A percentile compares a stretch with the other conserved stretches of the same genome.
phyloP scores from a whole-genome alignment of 352 stramenopile species.

The Albugo laibachii region DNA sequence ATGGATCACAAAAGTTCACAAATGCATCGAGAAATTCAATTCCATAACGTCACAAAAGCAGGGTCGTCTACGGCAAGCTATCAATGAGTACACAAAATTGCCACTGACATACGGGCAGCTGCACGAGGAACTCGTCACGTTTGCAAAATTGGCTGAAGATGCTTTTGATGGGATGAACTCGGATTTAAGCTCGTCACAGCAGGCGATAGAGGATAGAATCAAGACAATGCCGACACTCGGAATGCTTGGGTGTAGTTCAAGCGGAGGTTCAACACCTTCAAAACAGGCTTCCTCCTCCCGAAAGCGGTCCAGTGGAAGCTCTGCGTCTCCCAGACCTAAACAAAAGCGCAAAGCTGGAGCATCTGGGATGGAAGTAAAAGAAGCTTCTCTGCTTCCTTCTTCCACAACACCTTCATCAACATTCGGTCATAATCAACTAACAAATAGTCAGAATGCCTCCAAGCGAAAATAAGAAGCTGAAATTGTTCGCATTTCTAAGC shows the following conservation, averaged over 20 bases:
- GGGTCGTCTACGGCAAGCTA: slow-evolving; percentile 34
- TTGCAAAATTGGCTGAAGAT: not conserved
- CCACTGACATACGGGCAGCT: slow-evolving; percentile 38
- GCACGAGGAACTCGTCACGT: not conserved
- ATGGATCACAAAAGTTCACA: slow-evolving; percentile 66
- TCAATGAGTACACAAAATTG: slow-evolving; percentile 82
- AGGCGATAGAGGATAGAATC: not conserved
- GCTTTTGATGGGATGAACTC: no score
- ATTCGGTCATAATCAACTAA: no score
- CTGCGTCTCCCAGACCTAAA: no score
- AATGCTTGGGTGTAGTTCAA: not conserved
- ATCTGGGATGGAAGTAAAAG: no score
- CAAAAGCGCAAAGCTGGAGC: no score
- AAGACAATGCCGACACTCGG: not conserved
- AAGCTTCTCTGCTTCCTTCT: no score
- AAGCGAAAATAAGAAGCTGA: no score
- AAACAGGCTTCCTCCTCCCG: not conserved
- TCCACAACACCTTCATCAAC: no score
- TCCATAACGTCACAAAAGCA: slow-evolving; percentile 33
- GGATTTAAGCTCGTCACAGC: not conserved
- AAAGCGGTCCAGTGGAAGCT: not conserved
- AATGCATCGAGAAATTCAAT: slow-evolving; percentile 39
- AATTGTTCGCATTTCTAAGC: no score
- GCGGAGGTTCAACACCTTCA: not conserved
- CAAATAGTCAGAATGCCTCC: no score